Evolutionary conservation across 352 stramenopile genomes (phyloP), one percentile per base, ranked within the genome.

Genomic region (Phytophthora fragariaefolia): DNA sequence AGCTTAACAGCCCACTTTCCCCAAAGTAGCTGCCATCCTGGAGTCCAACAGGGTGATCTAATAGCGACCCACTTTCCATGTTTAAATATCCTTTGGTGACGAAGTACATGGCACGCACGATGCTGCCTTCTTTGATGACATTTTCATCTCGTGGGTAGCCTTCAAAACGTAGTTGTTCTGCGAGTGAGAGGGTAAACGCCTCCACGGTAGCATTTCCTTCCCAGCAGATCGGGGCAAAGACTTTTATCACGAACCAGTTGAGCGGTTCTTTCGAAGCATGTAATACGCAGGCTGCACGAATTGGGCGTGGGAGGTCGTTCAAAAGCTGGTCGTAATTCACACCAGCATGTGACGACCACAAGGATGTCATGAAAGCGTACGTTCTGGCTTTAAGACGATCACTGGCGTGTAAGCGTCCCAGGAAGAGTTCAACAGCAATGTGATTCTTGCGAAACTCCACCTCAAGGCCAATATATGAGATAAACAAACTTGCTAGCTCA

Each of bases 101-200:
- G 64, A 91, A 91, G 61, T 89, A 90, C 77, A 91, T 88, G 27
- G 79, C 73, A 42, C 74, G 77, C 5, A 75, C 52, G 54, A 91
- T 85, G 20, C 65, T 84, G 0, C 82, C 82, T 68, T 92, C 80
- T 20, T 76, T 65, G 7, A 92, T 61, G 2, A 91, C 80, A 13
- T 58, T 73, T 34, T 92, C 84, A 28, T 83, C 77, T 15, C 80
- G 73, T 9, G 82, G 80, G 26, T 88, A 91, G 22, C 79, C 75
- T 54, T 91, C 78, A 34, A 90, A 90, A 10, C 71, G 73, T 1
- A 92, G 53, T 10, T 78, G 65, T 15, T 76, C 61, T 7, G 81
- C 75, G 3, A 89, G 56, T 1, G 73, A 77, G 1, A 63, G 52
- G 7, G 59, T 67, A n/a, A 82, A 65, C 0, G 63, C 51, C 34